These are phyloP conservation scores for Pichia gijzeniarum DNA, from an alignment of 805 yeast genomes.

Conservation along the genomic window DNA sequence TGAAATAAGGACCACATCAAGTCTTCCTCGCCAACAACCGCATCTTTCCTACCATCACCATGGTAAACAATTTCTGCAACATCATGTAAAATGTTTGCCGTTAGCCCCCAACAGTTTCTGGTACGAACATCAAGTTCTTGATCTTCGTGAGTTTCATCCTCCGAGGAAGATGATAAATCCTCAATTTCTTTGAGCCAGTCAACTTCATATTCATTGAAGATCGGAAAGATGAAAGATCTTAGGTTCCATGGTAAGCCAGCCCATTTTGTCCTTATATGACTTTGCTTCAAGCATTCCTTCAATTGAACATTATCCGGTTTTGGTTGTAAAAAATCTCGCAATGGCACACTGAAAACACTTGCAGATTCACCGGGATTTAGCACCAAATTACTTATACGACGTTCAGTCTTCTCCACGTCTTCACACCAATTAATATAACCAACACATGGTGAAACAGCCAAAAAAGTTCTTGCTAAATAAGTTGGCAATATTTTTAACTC, in stretches of 20 bases:
- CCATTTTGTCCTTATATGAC: constrained; percentile 46
- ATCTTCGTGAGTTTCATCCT: constrained; percentile 31
- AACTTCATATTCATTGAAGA: constrained; percentile 47
- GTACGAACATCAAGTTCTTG: constrained; percentile 39
- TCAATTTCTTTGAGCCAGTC: constrained; percentile 57
- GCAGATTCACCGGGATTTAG: constrained; percentile 76
- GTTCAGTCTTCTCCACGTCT: constrained; percentile 26
- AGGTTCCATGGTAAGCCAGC: constrained; percentile 66
- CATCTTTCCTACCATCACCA: constrained; percentile 21
- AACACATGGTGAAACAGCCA: constrained; percentile 78
- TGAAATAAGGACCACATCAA: constrained; percentile 48
- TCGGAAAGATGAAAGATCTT: constrained; percentile 56
- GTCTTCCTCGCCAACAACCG: constrained; percentile 56
- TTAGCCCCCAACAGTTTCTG: constrained; percentile 77
- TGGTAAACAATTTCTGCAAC: constrained; percentile 50
- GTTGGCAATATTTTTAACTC: constrained; percentile 63
- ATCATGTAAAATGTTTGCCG: constrained; percentile 74
- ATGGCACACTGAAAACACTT: constrained; percentile 63
- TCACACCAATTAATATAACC: constrained; percentile 49
- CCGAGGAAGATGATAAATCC: constrained; percentile 55
- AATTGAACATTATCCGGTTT: constrained; percentile 23
- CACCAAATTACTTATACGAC: constrained; percentile 26
- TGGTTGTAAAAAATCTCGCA: constrained; percentile 48
- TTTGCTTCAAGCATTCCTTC: constrained; percentile 30
- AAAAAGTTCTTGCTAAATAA: constrained; percentile 72